Evolutionary conservation across 495 filamentous ascomycete species (phyloP), one percentile per base, ranked within the genome.

Genomic region (Penicillium malachiteum): DNA sequence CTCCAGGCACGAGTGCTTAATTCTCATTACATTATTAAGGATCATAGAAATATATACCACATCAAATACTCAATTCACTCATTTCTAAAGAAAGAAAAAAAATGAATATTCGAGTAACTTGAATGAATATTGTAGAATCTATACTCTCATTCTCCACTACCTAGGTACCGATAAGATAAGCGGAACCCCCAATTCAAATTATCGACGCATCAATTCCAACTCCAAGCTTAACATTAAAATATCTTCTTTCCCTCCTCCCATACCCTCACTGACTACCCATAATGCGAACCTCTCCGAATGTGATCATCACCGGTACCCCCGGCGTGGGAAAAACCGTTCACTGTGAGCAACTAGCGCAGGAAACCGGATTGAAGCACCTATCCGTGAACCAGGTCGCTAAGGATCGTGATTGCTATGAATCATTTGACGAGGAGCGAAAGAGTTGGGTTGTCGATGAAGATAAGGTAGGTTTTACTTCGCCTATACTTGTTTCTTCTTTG

Each of bases 371-470:
- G 52, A 84, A 84, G 67, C 91, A 96, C 71, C 71, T 98, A 6
- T 85, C 84, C n/a, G 82, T 98, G 66, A 97, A 97, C 71, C 78
- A 93, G 47, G 74, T 97, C 43, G 91, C 92, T 60, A 96, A 96
- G 69, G 87, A 94, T 50, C 81, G 83, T 32, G 83, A 77, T 35
- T 96, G 90, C 65, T 87, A 91, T 56, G 90, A 95, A 52, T 87
- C 87, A 12, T 96, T 84, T 70, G 90, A 96, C 57, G 86, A 94
- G 14, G 88, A 91, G 71, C 81, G 84, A 38, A 81, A 89, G 72
- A 90, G 87, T 62, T 96, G 89, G 88, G 88, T 97, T 46, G 92
- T 98, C 17, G 92, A 98, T 68, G 94, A 98, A 68, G 93, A 97
- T 67, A 96, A 96, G 82, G 92, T 92, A 66, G 52, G 76, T 67